Evolutionary conservation across 2,329 filamentous ascomycete species (phyloP).

Genomic region (Alternaria arborescens): DNA sequence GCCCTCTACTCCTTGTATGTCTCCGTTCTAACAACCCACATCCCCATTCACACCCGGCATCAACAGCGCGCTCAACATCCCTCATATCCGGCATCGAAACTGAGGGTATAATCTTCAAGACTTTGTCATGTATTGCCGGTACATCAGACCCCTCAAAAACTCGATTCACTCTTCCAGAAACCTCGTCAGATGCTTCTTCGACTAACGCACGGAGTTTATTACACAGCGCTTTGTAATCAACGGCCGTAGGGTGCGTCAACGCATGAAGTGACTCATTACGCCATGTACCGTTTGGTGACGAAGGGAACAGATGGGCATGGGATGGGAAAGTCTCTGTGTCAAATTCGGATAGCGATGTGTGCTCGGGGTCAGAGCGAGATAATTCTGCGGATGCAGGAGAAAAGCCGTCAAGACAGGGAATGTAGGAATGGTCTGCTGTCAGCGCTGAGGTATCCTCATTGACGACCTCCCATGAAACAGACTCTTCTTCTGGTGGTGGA

Average conservation of each 20-base stretch:
- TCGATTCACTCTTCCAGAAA: conserved; percentile 15
- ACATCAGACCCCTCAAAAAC: conserved; percentile 26
- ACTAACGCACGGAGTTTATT: not conserved
- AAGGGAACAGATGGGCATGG: conserved; percentile 16
- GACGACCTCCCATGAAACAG: not conserved
- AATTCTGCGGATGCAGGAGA: not conserved
- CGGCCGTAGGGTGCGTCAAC: not conserved
- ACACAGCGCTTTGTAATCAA: conserved; percentile 2
- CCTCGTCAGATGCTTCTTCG: conserved; percentile 2
- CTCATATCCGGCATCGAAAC: conserved; percentile 14
- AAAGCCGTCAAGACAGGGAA: not conserved
- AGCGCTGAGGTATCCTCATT: not conserved
- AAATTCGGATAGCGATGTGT: not conserved
- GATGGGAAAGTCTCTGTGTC: conserved; percentile 20
- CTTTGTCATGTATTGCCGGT: not conserved
- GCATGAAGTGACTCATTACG: not conserved
- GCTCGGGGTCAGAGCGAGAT: not conserved
- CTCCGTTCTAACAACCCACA: conserved; percentile 3
- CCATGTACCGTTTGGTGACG: conserved; percentile 20
- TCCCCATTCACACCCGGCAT: conserved; percentile 2
- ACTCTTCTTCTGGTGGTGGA: not conserved
- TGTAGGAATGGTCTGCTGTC: not conserved
- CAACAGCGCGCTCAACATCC: not conserved
- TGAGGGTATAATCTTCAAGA: not conserved
- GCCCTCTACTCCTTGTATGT: not conserved